phyloP scores from a whole-genome alignment of 2,329 filamentous ascomycete species.

The Alternaria triticina region DNA sequence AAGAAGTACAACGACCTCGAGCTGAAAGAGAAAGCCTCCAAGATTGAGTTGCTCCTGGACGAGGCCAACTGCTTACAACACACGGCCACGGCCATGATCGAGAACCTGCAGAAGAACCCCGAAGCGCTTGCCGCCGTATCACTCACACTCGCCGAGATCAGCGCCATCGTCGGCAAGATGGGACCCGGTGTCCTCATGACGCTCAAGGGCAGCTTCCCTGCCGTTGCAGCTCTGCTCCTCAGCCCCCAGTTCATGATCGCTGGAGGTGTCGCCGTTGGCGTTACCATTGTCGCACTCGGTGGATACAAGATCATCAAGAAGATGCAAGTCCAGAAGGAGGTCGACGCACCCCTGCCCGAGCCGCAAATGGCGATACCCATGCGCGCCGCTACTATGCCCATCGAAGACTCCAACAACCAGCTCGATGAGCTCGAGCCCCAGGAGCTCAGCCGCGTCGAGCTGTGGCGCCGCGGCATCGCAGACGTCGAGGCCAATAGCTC shows the following conservation, averaged over 20 bases:
- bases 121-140: slow-evolving; percentile 94
- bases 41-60: slow-evolving; percentile 78
- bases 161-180: slow-evolving; percentile 80
- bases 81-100: slow-evolving; percentile 81
- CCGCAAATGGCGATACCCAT: slow-evolving; percentile 18
- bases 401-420: slow-evolving; percentile 31
- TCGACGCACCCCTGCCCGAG: slow-evolving; percentile 24
- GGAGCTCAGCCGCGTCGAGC: slow-evolving; percentile 65
- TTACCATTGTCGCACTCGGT: slow-evolving; percentile 95
- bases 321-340: slow-evolving; percentile 62
- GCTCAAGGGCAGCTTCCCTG: slow-evolving; percentile 81
- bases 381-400: slow-evolving; percentile 15
- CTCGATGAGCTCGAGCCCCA: slow-evolving; percentile 65
- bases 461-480: slow-evolving; percentile 69
- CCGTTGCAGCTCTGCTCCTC: slow-evolving; percentile 83
- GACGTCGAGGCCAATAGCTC: slow-evolving; percentile 61
- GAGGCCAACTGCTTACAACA: slow-evolving; percentile 90
- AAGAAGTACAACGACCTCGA: slow-evolving; percentile 61
- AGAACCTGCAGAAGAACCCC: slow-evolving; percentile 79
- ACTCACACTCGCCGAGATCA: slow-evolving; percentile 89
- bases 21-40: slow-evolving; percentile 71
- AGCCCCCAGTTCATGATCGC: slow-evolving; percentile 95
- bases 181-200: slow-evolving; percentile 77
- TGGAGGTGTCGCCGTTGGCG: slow-evolving; percentile 83
- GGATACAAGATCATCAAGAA: slow-evolving; percentile 97